A percentile compares a stretch with the other conserved stretches of the same genome.
These are phyloP conservation scores for Claviceps digitariae DNA, from an alignment of 2,329 filamentous ascomycete genomes.

Conservation along the genomic window DNA sequence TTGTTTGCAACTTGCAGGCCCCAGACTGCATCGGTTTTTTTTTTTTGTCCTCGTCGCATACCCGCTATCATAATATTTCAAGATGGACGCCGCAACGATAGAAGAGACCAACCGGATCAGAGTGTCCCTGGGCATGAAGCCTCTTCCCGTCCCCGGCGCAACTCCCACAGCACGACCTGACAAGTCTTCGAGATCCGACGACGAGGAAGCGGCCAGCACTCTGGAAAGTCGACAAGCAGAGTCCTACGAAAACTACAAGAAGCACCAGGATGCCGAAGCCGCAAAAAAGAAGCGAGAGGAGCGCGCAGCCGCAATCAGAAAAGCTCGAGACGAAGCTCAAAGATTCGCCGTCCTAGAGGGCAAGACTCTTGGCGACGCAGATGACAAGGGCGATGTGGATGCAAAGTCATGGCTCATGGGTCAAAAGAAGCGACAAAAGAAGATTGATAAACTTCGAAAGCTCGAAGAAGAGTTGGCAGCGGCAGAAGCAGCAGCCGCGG, in stretches of 20 bases:
- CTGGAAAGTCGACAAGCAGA: conserved; percentile 67
- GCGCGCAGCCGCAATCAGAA: conserved; percentile 71
- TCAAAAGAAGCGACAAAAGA: conserved; percentile 88
- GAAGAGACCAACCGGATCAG: conserved; percentile 92
- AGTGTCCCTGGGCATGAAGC: conserved; percentile 77
- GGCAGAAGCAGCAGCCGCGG: conserved; percentile 52
- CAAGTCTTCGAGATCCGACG: conserved; percentile 38
- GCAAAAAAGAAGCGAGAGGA: conserved; percentile 69
- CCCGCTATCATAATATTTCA: neutral
- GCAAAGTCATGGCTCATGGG: conserved; percentile 77
- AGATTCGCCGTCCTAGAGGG: conserved; percentile 66
- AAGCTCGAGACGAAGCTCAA: conserved; percentile 72
- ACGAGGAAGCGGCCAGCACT: conserved; percentile 64
- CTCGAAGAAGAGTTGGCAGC: conserved; percentile 65
- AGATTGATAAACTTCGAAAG: conserved; percentile 65
- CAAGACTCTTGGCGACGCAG: conserved; percentile 66
- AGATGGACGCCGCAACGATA: conserved; percentile 59
- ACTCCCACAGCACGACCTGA: conserved; percentile 20
- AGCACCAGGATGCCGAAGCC: conserved; percentile 53
- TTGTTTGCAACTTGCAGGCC: neutral
- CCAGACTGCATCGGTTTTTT: neutral
- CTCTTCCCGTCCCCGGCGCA: conserved; percentile 68
- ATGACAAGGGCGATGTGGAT: conserved; percentile 53
- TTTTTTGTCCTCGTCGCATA: neutral
- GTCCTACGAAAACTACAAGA: conserved; percentile 59